A percentile compares a stretch with the other conserved stretches of the same genome.
phyloP scores from a whole-genome alignment of 257 asterid genomes.

The Eustoma russellianum region DNA sequence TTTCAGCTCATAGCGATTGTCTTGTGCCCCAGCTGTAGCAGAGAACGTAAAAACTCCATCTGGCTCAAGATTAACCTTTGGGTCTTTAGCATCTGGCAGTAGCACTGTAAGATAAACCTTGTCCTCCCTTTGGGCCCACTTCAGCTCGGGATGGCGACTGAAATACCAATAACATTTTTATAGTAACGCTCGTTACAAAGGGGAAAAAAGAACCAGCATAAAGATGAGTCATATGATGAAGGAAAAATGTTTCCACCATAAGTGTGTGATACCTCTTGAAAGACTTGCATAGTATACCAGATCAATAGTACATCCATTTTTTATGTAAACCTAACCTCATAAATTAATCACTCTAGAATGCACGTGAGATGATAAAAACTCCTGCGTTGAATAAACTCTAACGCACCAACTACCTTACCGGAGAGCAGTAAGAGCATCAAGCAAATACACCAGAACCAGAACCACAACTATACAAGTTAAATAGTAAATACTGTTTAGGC shows the following conservation, averaged over 20 bases:
- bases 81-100: slow-evolving; percentile 63
- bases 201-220: neutral
- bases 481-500: no score
- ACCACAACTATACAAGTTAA: no score
- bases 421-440: no score
- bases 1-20: slow-evolving; percentile 57
- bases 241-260: neutral
- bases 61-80: slow-evolving; percentile 72
- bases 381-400: no score
- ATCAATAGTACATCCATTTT: neutral
- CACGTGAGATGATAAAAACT: no score
- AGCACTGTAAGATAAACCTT: slow-evolving; percentile 64
- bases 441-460: no score
- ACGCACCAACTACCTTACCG: no score
- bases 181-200: neutral
- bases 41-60: slow-evolving; percentile 71
- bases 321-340: no score
- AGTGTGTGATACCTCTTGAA: no score
- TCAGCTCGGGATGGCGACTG: slow-evolving; percentile 81
- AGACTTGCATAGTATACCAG: no score
- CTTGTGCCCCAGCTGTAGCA: slow-evolving; percentile 62
- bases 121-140: slow-evolving; percentile 93
- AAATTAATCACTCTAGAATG: no score
- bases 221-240: neutral
- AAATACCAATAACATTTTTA: slow-evolving; percentile 3